Percentiles rank a stretch among this genome's conserved stretches.
phyloP scores from a whole-genome alignment of 2,329 filamentous ascomycete species.

The Ceratocystis variospora region DNA sequence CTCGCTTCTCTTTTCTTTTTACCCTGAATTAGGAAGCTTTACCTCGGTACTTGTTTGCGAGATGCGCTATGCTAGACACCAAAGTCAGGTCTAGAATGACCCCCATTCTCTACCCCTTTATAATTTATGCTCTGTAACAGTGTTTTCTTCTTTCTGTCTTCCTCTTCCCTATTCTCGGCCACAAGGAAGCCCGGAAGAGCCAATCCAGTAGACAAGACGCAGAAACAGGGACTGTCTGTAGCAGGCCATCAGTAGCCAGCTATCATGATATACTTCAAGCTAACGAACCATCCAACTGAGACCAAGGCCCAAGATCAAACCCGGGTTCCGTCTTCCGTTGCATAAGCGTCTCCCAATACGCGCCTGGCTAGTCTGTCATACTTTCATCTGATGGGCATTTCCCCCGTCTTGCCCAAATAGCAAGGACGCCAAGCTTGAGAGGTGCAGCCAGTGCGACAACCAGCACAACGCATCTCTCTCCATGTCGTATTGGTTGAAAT shows the following conservation, averaged over 20 bases:
- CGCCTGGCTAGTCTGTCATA: not conserved
- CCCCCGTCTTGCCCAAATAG: not conserved
- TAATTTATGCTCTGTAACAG: not conserved
- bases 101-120: not conserved
- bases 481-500: not conserved
- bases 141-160: not conserved
- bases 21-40: not conserved
- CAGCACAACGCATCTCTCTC: not conserved
- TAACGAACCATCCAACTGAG: not conserved
- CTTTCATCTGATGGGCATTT: not conserved
- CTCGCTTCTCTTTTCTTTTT: not conserved
- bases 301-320: not conserved
- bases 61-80: too few relatives aligned
- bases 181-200: not conserved
- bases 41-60: not conserved
- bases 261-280: not conserved
- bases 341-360: not conserved
- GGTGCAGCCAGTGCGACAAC: not conserved
- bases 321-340: not conserved
- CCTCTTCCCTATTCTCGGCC: not conserved
- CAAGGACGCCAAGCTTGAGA: not conserved
- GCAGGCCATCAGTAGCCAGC: not conserved
- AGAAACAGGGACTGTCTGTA: too few relatives aligned
- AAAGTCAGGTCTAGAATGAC: not conserved
- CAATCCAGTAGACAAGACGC: not conserved